A percentile compares a stretch with the other conserved stretches of the same genome.
These are phyloP conservation scores for Sarcomyxa edulis DNA, from an alignment of 768 basidiomycete genomes.

Conservation along the genomic window DNA sequence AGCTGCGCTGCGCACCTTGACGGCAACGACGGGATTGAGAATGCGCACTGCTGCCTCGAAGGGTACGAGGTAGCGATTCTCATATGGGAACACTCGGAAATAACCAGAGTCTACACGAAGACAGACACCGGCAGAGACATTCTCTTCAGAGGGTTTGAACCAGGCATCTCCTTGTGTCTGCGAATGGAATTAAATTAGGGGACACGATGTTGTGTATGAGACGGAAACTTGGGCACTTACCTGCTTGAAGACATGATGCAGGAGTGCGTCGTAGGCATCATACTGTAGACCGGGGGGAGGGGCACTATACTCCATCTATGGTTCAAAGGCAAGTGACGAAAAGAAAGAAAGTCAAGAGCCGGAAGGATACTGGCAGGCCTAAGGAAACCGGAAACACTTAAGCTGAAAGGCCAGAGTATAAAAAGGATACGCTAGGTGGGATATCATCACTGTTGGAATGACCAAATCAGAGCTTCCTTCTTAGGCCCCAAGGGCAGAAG, in stretches of 20 bases:
- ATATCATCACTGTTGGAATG: neutral
- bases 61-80: slow-evolving; percentile 72
- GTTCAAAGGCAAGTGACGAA: slow-evolving; percentile 23
- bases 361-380: slow-evolving; percentile 17
- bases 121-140: slow-evolving; percentile 75
- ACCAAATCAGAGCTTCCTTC: neutral
- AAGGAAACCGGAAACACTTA: slow-evolving; percentile 15
- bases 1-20: slow-evolving; percentile 75
- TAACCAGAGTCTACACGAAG: slow-evolving; percentile 61
- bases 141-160: slow-evolving; percentile 85
- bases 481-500: slow-evolving; percentile 2
- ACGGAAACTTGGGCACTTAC: slow-evolving; percentile 42
- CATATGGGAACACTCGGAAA: slow-evolving; percentile 83
- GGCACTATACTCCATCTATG: slow-evolving; percentile 39
- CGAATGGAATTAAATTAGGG: too few relatives aligned
- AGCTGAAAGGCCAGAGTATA: slow-evolving; percentile 28
- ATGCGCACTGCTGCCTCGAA: slow-evolving; percentile 75
- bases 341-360: slow-evolving; percentile 23
- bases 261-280: slow-evolving; percentile 73
- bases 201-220: too few relatives aligned
- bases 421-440: slow-evolving; percentile 23
- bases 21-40: slow-evolving; percentile 81
- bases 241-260: slow-evolving; percentile 76
- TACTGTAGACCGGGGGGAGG: too few relatives aligned
- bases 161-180: slow-evolving; percentile 80